Conservation (phyloP, 805 yeast species). For the Sugiyamaella lignohabitans region DNA sequence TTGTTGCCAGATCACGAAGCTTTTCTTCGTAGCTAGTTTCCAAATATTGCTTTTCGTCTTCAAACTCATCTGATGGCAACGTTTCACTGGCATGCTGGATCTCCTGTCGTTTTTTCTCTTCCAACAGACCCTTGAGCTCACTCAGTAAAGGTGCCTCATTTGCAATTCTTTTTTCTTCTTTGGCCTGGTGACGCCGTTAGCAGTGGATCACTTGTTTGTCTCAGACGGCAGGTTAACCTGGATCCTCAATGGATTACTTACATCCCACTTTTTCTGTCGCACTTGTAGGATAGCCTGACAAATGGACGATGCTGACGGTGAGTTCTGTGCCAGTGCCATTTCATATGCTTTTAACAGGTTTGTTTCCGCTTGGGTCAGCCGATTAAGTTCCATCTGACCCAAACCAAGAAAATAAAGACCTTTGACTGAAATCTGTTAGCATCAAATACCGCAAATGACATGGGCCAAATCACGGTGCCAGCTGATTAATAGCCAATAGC, state of each 20-base stretch:
- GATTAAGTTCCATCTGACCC: constrained; percentile 23
- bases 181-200: no score
- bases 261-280: constrained; percentile 24
- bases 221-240: not conserved
- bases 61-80: constrained; percentile 15
- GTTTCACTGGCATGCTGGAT: constrained; percentile 12
- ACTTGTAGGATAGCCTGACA: constrained; percentile 23
- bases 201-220: constrained; percentile 1
- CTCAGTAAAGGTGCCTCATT: constrained; percentile 20
- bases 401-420: constrained; percentile 25
- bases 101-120: constrained; percentile 8
- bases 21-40: constrained; percentile 18
- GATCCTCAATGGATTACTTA: no score
- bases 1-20: constrained; percentile 15
- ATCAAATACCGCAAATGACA: no score
- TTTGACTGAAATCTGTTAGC: constrained; percentile 22
- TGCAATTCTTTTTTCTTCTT: constrained; percentile 22
- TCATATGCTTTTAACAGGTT: constrained; percentile 27
- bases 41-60: constrained; percentile 20
- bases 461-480: no score
- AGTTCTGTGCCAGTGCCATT: constrained; percentile 21
- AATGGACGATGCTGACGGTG: constrained; percentile 26
- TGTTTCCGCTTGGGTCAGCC: constrained; percentile 25
- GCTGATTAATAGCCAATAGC: no score
- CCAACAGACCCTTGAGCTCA: constrained; percentile 23